phyloP scores from a whole-genome alignment of 116 monocot genomes.

The Posidonia oceanica region DNA sequence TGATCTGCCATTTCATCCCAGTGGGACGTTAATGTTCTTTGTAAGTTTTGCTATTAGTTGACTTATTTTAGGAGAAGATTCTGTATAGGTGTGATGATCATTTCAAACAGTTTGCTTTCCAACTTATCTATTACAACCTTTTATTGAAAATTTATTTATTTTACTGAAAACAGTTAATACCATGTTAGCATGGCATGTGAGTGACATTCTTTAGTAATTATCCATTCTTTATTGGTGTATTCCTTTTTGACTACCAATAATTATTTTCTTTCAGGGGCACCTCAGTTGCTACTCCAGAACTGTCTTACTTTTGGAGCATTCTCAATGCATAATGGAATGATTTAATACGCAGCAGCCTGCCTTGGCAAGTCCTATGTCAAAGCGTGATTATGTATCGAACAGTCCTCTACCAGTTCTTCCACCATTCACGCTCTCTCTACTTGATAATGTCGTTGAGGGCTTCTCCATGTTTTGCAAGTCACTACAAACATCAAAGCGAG shows the following conservation, averaged over 20 bases:
- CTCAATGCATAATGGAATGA: constrained; percentile 54
- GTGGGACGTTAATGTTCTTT: too few species aligned
- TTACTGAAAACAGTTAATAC: too few species aligned
- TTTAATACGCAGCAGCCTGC: constrained; percentile 48
- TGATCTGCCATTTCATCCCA: too few species aligned
- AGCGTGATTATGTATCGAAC: background rate
- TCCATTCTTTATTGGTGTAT: background rate
- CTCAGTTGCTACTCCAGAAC: constrained; percentile 42
- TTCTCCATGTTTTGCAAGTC: constrained; percentile 71
- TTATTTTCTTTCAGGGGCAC: constrained; percentile 31
- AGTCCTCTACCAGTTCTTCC: constrained; percentile 35
- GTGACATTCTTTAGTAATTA: too few species aligned
- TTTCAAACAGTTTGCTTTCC: too few species aligned
- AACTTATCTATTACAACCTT: too few species aligned
- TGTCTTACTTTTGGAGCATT: constrained; percentile 59
- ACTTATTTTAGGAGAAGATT: too few species aligned
- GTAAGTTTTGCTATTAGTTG: too few species aligned
- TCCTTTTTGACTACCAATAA: background rate
- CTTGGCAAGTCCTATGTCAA: constrained; percentile 13
- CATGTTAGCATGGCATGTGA: too few species aligned
- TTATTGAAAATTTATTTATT: too few species aligned
- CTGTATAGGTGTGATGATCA: too few species aligned
- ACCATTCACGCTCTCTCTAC: constrained; percentile 73
- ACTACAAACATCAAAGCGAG: background rate
- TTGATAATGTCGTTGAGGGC: constrained; percentile 37